Evolutionary conservation across 2,329 filamentous ascomycete genomes (phyloP), one percentile per base, ranked within the genome.

Genomic region (Helotiales sp.): DNA sequence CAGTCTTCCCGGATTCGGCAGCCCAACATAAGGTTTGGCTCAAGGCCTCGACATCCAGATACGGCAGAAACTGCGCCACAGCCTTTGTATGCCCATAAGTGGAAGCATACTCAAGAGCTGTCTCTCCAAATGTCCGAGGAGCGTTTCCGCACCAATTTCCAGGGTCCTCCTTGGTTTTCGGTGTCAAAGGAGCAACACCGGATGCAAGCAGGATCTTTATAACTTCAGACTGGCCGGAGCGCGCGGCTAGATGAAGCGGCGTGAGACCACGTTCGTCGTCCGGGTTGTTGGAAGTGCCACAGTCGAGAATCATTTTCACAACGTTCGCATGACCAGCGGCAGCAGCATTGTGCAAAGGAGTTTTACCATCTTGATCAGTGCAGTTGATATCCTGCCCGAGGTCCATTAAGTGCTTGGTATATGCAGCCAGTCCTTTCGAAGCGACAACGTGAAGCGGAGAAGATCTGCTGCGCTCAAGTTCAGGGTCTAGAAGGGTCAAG

Each of bases 31-130:
- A 48, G 5, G 55, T 57, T 40, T 58, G 47, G 7, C 47, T 53
- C 8, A 53, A 19, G 40, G 17, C 25, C 5, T 42, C 33, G n/a
- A 27, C 19, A 9, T 53, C 72, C 1, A 79, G 64, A 0, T 58
- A 55, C 25, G 47, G 59, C 4, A 52, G 15, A 31, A 54, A 49
- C 22, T 51, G 42, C 5, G 22, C 19, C 10, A 58, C 55, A 13
- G 38, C 17, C 25, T 55, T 54, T 24, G 74, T 64, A 0, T 68
- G 72, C 8, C 50, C 50, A 42, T 31, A 42, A 13, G 12, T 29
- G 13, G 34, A 52, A 52, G 34, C 50, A 40, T 52, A 44, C 38
- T 52, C 34, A 7, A 52, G 10, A 13, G 50, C 50, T 3, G 36
- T 52, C 3, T 29, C 12, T 42, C 50, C 24, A 2, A 2, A 5